A percentile compares a stretch with the other conserved stretches of the same genome.
phyloP scores from a whole-genome alignment of 2,329 filamentous ascomycete species.

The Celoporthe dispersa region DNA sequence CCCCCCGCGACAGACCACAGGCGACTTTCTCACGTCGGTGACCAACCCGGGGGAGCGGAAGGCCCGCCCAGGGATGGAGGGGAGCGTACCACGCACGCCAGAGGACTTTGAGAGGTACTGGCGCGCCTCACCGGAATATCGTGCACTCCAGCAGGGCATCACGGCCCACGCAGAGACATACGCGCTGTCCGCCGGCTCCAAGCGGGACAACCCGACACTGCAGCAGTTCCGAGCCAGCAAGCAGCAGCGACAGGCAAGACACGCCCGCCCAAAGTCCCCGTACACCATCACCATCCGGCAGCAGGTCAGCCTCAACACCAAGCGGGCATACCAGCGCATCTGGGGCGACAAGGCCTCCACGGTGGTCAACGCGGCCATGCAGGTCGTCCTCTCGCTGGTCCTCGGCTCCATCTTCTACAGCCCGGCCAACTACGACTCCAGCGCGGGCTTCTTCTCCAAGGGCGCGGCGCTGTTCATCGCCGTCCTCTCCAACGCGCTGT shows the following conservation, averaged over 20 bases:
- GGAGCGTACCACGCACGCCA: slow-evolving; percentile 66
- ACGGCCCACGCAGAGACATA: slow-evolving; percentile 43
- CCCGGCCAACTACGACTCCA: slow-evolving; percentile 47
- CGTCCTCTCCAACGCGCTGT: slow-evolving; percentile 37
- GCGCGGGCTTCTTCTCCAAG: slow-evolving; percentile 56
- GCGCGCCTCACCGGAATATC: slow-evolving; percentile 50
- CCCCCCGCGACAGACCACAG: slow-evolving; percentile 68
- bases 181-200: slow-evolving; percentile 20
- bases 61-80: slow-evolving; percentile 61
- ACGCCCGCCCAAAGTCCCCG: slow-evolving; percentile 57
- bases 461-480: slow-evolving; percentile 65
- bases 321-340: slow-evolving; percentile 56
- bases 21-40: slow-evolving; percentile 71
- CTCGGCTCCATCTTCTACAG: slow-evolving; percentile 63
- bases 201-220: slow-evolving; percentile 6
- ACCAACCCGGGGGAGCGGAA: slow-evolving; percentile 67
- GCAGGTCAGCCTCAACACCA: slow-evolving; percentile 57
- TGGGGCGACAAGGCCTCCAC: slow-evolving; percentile 57
- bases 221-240: slow-evolving; percentile 50
- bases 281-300: slow-evolving; percentile 61
- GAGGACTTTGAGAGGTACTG: slow-evolving; percentile 67
- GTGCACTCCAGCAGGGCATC: slow-evolving; percentile 45
- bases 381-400: slow-evolving; percentile 62
- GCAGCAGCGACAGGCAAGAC: slow-evolving; percentile 55
- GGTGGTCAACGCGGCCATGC: slow-evolving; percentile 48